phyloP scores from a whole-genome alignment of 805 yeast genomes.

The Saturnispora ahearnii region DNA sequence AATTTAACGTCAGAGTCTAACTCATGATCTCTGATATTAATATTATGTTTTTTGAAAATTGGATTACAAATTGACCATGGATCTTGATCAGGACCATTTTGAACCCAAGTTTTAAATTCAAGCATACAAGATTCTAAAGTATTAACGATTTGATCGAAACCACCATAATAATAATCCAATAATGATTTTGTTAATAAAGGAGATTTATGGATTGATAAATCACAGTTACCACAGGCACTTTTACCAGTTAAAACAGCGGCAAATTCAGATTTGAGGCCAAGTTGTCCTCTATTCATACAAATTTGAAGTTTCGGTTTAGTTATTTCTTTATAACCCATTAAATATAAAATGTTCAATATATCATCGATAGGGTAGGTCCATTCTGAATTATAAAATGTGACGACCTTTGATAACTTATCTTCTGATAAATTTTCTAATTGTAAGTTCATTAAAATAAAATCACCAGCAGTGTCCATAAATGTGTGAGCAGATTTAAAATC shows the following conservation, averaged over 20 bases:
- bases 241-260: conserved; percentile 11
- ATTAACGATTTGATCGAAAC: conserved; percentile 37
- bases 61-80: conserved; percentile 31
- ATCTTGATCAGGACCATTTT: conserved; percentile 12
- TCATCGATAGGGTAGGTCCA: conserved; percentile 40
- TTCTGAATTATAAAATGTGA: conserved; percentile 20
- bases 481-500: conserved; percentile 41
- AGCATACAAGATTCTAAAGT: conserved; percentile 33
- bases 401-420: conserved; percentile 5
- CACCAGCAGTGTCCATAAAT: conserved; percentile 56
- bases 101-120: conserved; percentile 35
- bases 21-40: neutral
- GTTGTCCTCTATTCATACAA: conserved; percentile 49
- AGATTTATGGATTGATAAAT: conserved; percentile 23
- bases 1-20: neutral
- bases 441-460: conserved; percentile 39
- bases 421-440: conserved; percentile 25
- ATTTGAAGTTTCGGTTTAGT: conserved; percentile 29
- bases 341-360: conserved; percentile 31
- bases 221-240: conserved; percentile 7
- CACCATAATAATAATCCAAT: conserved; percentile 45
- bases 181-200: conserved; percentile 36
- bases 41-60: conserved; percentile 10
- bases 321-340: conserved; percentile 30
- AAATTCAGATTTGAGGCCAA: conserved; percentile 42